phyloP scores from a whole-genome alignment of 2,329 filamentous ascomycete genomes.

The Cladosporium sphaerospermum region DNA sequence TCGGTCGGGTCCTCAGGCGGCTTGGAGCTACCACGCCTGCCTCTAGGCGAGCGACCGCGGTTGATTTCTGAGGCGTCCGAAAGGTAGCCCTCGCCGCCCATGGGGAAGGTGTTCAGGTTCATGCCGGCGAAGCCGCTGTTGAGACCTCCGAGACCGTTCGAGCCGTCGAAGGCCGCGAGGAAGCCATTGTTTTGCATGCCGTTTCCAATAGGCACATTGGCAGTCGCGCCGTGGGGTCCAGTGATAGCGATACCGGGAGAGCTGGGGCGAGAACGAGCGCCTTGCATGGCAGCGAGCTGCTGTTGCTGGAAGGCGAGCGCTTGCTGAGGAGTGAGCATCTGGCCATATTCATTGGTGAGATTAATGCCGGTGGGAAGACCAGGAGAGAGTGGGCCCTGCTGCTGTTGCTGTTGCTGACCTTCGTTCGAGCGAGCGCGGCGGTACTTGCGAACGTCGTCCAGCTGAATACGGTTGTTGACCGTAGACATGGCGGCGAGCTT shows the following conservation, averaged over 20 bases:
- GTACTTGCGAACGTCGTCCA: slow-evolving; percentile 96
- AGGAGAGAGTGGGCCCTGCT: slow-evolving; percentile 52
- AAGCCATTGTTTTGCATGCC: slow-evolving; percentile 93
- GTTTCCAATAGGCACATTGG: slow-evolving; percentile 53
- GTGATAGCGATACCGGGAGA: slow-evolving; percentile 86
- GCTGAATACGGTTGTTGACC: slow-evolving; percentile 93
- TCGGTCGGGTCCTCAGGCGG: slow-evolving; percentile 97
- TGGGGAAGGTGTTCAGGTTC: slow-evolving; percentile 48
- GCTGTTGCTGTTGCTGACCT: slow-evolving; percentile 43
- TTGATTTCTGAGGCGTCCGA: slow-evolving; percentile 90
- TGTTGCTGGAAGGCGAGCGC: slow-evolving; percentile 56
- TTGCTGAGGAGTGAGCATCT: slow-evolving; percentile 63
- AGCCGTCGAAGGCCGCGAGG: slow-evolving; percentile 76
- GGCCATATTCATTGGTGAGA: slow-evolving; percentile 91
- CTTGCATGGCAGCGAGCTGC: slow-evolving; percentile 75
- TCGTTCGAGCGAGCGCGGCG: slow-evolving; percentile 87
- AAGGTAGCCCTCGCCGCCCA: slow-evolving; percentile 78
- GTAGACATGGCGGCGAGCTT: slow-evolving; percentile 94
- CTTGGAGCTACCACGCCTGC: slow-evolving; percentile 89
- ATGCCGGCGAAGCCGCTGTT: slow-evolving; percentile 65
- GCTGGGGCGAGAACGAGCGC: slow-evolving; percentile 75
- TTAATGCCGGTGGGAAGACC: slow-evolving; percentile 63
- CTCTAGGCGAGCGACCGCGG: slow-evolving; percentile 84
- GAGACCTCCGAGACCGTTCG: slow-evolving; percentile 43
- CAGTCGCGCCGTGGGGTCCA: slow-evolving; percentile 47